Evolutionary conservation across 805 yeast genomes (phyloP).

Genomic region (Wickerhamomyces queroliae): DNA sequence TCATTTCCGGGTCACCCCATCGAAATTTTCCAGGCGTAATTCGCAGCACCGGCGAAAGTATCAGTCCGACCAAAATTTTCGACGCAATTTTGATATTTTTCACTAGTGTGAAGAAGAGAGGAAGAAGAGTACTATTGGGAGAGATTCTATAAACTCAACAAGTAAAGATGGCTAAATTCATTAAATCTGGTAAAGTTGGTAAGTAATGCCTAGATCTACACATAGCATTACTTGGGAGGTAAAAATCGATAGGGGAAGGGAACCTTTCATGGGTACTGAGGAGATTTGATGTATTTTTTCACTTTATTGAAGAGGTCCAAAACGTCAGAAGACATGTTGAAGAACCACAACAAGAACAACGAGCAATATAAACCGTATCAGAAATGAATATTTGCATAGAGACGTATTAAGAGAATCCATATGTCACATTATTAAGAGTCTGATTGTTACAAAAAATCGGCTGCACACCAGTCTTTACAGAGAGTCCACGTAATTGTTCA

Average conservation of each 20-base stretch:
- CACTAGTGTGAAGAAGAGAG: slow-evolving; percentile 7
- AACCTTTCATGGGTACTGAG: background rate
- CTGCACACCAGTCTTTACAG: no score
- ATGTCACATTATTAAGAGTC: background rate
- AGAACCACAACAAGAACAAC: background rate
- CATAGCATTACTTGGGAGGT: no score
- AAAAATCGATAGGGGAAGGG: background rate
- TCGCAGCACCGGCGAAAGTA: slow-evolving; percentile 13
- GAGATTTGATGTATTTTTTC: background rate
- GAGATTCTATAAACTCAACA: slow-evolving; percentile 2
- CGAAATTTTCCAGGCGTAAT: slow-evolving; percentile 18
- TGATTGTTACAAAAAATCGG: no score
- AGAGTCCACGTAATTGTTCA: no score
- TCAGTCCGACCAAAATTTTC: slow-evolving; percentile 2
- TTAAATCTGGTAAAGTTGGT: slow-evolving; percentile 97
- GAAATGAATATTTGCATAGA: background rate
- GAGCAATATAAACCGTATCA: background rate
- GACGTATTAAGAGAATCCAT: background rate
- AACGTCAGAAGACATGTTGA: background rate
- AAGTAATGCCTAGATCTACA: slow-evolving; percentile 36
- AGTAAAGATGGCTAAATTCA: slow-evolving; percentile 88
- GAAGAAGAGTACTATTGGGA: background rate
- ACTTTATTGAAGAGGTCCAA: background rate
- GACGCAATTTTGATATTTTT: slow-evolving; percentile 20
- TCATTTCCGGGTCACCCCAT: slow-evolving; percentile 5